Base-by-base conservation (phyloP, 768 basidiomycete species). In the Basidioascus undulatus region DNA sequence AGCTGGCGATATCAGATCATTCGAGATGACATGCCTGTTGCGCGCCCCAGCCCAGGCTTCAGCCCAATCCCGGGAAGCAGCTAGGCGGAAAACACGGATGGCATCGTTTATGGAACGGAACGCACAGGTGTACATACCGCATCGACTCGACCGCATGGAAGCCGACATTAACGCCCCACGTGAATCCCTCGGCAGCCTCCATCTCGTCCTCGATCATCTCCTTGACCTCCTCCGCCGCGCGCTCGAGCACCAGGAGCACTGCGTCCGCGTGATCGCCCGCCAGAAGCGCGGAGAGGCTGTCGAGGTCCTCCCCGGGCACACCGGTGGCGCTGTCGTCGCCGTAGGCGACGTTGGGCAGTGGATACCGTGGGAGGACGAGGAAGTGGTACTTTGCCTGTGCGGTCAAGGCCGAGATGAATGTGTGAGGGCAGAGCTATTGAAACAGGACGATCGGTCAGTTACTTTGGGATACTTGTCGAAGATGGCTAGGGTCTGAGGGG, bases 111-210 rank as follows among this genome's bases (percentile, higher is more conserved):
- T 6, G 24, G 11, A 24, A n/a, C 9, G 16, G 35, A 24, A 23
- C 10, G 21, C 11, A 21, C 5, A 1, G 27, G 4, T 2, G 11
- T 5, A 44, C 51, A 40, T 20, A 58, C 59, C 50, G 51, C 57
- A 60, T 59, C 16, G 54, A 56, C 13, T 59, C 58, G n/a, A 55
- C 51, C 15, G 59, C 58, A 39, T 61, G 59, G 37, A 61, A 61
- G 3, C 59, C 59, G 8, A 56, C 40, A 23, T 55, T 37, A 20
- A 61, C 47, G 15, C 45, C 49, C 59, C 59, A 61, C 10, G 43
- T 45, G 28, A 50, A 56, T 6, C 59, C 59, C 10, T 61, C 57
- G 2, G 50, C 53, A 44, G 55, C 55, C 10, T 50, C 26, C 59
- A 59, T 59, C 41, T 61, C 59, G 44, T 59, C 59, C 36, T 52